Conservation (phyloP, 2,329 filamentous ascomycete genomes). For the Hymenoscyphus salicellus region DNA sequence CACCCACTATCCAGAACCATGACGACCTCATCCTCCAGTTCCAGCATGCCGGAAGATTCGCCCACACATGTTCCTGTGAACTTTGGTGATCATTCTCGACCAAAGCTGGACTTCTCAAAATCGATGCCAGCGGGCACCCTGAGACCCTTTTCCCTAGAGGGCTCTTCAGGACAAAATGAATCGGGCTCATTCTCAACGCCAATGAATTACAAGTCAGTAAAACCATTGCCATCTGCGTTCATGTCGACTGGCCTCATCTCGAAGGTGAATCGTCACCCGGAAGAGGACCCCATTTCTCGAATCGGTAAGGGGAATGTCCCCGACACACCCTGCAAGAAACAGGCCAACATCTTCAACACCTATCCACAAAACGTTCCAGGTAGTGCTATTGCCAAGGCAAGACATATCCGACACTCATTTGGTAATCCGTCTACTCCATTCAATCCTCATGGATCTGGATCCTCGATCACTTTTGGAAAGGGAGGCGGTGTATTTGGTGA, state of each 20-base stretch:
- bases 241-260: slow-evolving; percentile 93
- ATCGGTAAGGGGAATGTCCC: slow-evolving; percentile 65
- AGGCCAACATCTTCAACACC: slow-evolving; percentile 65
- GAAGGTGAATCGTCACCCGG: slow-evolving; percentile 83
- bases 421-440: slow-evolving; percentile 80
- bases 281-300: slow-evolving; percentile 54
- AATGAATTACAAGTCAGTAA: slow-evolving; percentile 70
- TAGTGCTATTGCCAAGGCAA: slow-evolving; percentile 58
- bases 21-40: slow-evolving; percentile 81
- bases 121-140: slow-evolving; percentile 68
- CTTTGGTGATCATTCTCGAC: slow-evolving; percentile 51
- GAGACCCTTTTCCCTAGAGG: slow-evolving; percentile 43
- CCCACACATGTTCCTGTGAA: slow-evolving; percentile 60
- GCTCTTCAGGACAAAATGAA: slow-evolving; percentile 44
- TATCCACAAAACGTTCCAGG: slow-evolving; percentile 56
- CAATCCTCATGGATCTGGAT: slow-evolving; percentile 51
- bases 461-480: slow-evolving; percentile 50
- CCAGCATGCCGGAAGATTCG: slow-evolving; percentile 72
- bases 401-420: slow-evolving; percentile 68
- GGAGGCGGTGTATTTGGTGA: slow-evolving; percentile 62
- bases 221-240: slow-evolving; percentile 78
- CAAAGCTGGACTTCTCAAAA: slow-evolving; percentile 63
- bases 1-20: slow-evolving; percentile 86
- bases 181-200: slow-evolving; percentile 67
- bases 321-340: slow-evolving; percentile 94